Conservation (phyloP, 371 early-diverging fungal genomes). For the Smittium culicis region DNA sequence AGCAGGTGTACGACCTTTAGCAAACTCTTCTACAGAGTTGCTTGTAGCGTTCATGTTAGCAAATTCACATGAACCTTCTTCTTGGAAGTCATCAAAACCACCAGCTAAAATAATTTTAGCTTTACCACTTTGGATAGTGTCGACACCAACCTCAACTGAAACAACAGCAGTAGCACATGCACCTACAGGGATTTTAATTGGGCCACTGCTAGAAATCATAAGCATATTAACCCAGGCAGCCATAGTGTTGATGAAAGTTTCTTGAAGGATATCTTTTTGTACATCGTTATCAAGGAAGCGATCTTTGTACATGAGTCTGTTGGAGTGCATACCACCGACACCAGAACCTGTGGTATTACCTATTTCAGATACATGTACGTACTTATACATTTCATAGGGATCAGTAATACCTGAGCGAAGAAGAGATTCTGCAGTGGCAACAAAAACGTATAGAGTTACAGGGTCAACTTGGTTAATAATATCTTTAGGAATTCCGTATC, state of each 20-base stretch:
- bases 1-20: conserved; percentile 74
- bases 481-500: conserved; percentile 92
- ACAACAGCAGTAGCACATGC: conserved; percentile 92
- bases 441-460: conserved; percentile 75
- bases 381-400: conserved; percentile 94
- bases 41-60: conserved; percentile 96
- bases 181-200: conserved; percentile 91
- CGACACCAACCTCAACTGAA: conserved; percentile 85
- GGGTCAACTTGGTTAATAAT: conserved; percentile 84
- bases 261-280: conserved; percentile 89
- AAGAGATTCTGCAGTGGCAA: conserved; percentile 89
- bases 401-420: conserved; percentile 87
- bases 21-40: conserved; percentile 78
- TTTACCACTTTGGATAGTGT: conserved; percentile 79
- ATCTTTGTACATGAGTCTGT: conserved; percentile 68
- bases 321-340: conserved; percentile 72
- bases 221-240: conserved; percentile 95
- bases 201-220: conserved; percentile 82
- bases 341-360: conserved; percentile 84
- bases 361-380: conserved; percentile 89
- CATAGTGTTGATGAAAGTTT: conserved; percentile 94
- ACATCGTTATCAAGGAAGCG: conserved; percentile 72
- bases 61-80: conserved; percentile 90
- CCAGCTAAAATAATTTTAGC: conserved; percentile 90
- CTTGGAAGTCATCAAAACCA: conserved; percentile 88